A percentile compares a stretch with the other conserved stretches of the same genome.
Evolutionary conservation across 345 rosid species (phyloP).

Genomic region (Aethionema arabicum): DNA sequence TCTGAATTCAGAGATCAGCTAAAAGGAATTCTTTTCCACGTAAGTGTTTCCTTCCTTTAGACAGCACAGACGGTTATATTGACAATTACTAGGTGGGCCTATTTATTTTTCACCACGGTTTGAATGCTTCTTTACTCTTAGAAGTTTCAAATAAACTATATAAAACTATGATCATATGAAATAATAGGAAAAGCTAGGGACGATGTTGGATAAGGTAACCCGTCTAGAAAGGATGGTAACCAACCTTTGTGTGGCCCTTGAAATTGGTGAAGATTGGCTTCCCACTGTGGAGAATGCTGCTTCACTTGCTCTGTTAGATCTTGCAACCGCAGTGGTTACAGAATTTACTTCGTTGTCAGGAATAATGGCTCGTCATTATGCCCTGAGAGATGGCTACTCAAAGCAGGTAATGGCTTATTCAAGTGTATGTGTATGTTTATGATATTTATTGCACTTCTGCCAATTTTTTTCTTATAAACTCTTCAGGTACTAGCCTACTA

Average conservation of each 20-base stretch:
- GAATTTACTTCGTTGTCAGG: slow-evolving; percentile 94
- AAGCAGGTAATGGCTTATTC: slow-evolving; percentile 57
- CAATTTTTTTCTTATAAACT: not conserved
- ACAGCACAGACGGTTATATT: slow-evolving; percentile 7
- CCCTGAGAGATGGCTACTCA: slow-evolving; percentile 87
- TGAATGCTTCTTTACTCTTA: slow-evolving; percentile 12
- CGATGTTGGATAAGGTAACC: slow-evolving; percentile 81
- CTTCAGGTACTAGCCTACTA: slow-evolving; percentile 14
- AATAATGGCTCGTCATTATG: slow-evolving; percentile 95
- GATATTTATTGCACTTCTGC: not conserved
- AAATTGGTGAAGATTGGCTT: slow-evolving; percentile 51
- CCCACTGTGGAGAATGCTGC: slow-evolving; percentile 70
- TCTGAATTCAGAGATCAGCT: slow-evolving; percentile 74
- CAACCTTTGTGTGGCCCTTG: slow-evolving; percentile 53
- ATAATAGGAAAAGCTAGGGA: slow-evolving; percentile 88
- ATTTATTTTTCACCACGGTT: slow-evolving; percentile 5
- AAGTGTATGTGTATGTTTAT: slow-evolving; percentile 13
- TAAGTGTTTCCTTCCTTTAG: slow-evolving; percentile 43
- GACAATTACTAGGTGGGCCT: slow-evolving; percentile 12
- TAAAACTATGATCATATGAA: slow-evolving; percentile 26
- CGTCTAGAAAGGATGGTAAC: slow-evolving; percentile 60
- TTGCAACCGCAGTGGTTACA: slow-evolving; percentile 86
- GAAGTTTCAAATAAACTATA: slow-evolving; percentile 7
- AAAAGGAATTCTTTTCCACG: slow-evolving; percentile 90
- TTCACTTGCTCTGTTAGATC: slow-evolving; percentile 95